Conservation (phyloP, 257 asterid species). For the Petunia axillaris region DNA sequence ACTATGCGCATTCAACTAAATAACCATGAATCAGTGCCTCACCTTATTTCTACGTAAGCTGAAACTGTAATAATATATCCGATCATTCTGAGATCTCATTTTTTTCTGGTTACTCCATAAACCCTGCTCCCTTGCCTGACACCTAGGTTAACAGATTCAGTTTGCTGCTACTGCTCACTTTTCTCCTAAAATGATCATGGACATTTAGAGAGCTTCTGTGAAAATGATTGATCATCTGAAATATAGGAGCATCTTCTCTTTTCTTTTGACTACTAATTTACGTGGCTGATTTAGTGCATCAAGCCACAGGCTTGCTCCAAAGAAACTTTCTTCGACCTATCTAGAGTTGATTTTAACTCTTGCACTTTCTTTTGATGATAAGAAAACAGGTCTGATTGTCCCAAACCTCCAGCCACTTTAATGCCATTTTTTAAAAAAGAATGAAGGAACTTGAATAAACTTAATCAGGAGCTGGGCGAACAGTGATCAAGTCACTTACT, state of each 20-base stretch:
- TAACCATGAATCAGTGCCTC: not conserved
- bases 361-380: not conserved
- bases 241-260: not conserved
- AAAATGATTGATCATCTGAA: not conserved
- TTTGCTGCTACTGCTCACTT: not conserved
- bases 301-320: not conserved
- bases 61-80: not conserved
- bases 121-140: not conserved
- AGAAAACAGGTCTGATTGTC: not conserved
- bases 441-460: not conserved
- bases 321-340: not conserved
- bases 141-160: conserved; percentile 1
- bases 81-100: not conserved
- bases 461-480: not conserved
- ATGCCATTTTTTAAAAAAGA: not conserved
- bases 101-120: not conserved
- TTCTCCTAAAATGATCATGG: not conserved
- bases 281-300: not conserved
- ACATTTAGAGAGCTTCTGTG: not conserved
- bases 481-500: not conserved
- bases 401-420: not conserved
- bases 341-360: not conserved
- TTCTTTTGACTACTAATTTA: not conserved
- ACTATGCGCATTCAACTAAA: not conserved
- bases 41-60: not conserved